phyloP scores from a whole-genome alignment of 2,329 filamentous ascomycete genomes.

The Aaosphaeria arxii region DNA sequence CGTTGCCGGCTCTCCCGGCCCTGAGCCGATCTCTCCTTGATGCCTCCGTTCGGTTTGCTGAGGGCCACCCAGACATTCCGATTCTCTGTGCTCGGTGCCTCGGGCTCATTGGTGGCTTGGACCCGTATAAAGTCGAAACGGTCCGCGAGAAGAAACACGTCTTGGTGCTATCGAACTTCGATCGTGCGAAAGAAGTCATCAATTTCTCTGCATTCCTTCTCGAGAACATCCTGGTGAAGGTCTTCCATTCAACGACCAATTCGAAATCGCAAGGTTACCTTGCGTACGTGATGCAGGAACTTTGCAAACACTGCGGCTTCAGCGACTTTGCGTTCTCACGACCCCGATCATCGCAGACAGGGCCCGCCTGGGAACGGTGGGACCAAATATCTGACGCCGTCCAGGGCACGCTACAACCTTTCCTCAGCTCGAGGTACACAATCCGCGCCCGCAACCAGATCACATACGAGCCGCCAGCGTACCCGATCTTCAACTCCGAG shows the following conservation, averaged over 20 bases:
- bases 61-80: constrained; percentile 64
- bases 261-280: constrained; percentile 85
- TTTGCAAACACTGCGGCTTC: constrained; percentile 76
- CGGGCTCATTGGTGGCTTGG: constrained; percentile 85
- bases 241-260: constrained; percentile 88
- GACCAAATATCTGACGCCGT: constrained; percentile 71
- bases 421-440: constrained; percentile 78
- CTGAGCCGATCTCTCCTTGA: constrained; percentile 80
- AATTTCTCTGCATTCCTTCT: constrained; percentile 85
- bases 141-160: constrained; percentile 77
- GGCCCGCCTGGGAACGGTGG: constrained; percentile 71
- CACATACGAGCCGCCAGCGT: constrained; percentile 41
- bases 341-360: constrained; percentile 54
- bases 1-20: constrained; percentile 68
- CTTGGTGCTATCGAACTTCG: constrained; percentile 84
- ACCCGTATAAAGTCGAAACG: constrained; percentile 83
- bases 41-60: constrained; percentile 76
- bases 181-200: constrained; percentile 70
- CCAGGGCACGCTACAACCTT: constrained; percentile 81
- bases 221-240: constrained; percentile 82
- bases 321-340: constrained; percentile 54
- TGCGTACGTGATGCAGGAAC: constrained; percentile 90
- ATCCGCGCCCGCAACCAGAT: constrained; percentile 48
- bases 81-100: constrained; percentile 76
- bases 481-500: constrained; percentile 72